A percentile compares a stretch with the other conserved stretches of the same genome.
phyloP scores from a whole-genome alignment of 345 rosid genomes.

The Gossypium arboreum region DNA sequence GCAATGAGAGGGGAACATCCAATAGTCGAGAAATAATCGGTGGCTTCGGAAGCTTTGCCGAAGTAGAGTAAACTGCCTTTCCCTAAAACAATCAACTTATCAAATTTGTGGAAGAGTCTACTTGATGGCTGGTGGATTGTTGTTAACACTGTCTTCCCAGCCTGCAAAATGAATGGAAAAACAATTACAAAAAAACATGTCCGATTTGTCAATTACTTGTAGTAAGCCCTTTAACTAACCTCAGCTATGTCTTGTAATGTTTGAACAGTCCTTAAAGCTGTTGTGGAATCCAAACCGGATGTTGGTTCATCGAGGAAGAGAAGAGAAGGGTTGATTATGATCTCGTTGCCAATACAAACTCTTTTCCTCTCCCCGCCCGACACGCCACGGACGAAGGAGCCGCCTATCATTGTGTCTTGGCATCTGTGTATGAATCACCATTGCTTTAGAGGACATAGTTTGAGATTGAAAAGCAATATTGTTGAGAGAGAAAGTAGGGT shows the following conservation, averaged over 20 bases:
- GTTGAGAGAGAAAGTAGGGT: background rate
- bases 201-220: background rate
- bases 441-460: background rate
- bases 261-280: slow-evolving; percentile 81
- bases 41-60: slow-evolving; percentile 88
- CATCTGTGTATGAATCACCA: slow-evolving; percentile 42
- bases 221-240: slow-evolving; percentile 27
- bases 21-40: slow-evolving; percentile 76
- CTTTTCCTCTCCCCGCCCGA: slow-evolving; percentile 98
- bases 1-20: slow-evolving; percentile 88
- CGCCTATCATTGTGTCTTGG: slow-evolving; percentile 91
- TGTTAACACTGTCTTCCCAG: slow-evolving; percentile 86
- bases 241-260: slow-evolving; percentile 89
- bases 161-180: slow-evolving; percentile 45
- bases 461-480: background rate
- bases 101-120: slow-evolving; percentile 89
- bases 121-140: slow-evolving; percentile 98
- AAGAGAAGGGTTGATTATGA: slow-evolving; percentile 88
- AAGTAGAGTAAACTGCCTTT: slow-evolving; percentile 90
- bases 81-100: slow-evolving; percentile 87
- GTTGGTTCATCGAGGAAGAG: slow-evolving; percentile 97
- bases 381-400: slow-evolving; percentile 89
- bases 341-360: slow-evolving; percentile 89
- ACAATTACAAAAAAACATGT: background rate
- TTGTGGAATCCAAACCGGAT: slow-evolving; percentile 95